Evolutionary conservation across 2,329 filamentous ascomycete species (phyloP), one percentile per base, ranked within the genome.

Genomic region (Fusarium multiceps): DNA sequence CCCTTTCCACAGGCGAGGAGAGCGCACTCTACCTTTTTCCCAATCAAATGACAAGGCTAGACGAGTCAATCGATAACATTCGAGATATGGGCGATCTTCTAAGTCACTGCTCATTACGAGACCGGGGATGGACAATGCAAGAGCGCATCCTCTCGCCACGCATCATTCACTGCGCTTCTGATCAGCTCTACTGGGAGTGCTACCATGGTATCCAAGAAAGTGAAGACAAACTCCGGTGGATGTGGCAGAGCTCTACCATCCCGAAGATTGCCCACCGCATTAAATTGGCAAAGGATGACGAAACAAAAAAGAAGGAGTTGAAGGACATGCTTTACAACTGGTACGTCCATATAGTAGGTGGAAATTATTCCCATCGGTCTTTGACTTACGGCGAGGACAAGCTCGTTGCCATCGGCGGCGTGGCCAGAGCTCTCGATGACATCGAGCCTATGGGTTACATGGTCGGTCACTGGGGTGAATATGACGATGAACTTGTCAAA

Each of bases 101-200:
- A 4, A 37, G 34, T 13, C 47, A 62, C 4, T 48, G 27, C 23
- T 6, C 59, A 2, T 23, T 63, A 1, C 16, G 57, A 2, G 41
- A 62, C 3, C 13, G 59, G 27, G 57, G 57, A 2, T 63, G 59
- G 59, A 30, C 59, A 0, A 21, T 63, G 42, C 47, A 62, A 62
- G 59, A 63, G 23, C 47, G 59, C 6, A 62, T 48, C 0, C n/a
- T 63, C 0, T 62, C 59, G 0, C 27, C 47, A 0, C n/a, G 59
- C 0, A 34, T 55, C 10, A 62, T 63, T 2, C 57, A 63, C 20
- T 63, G n/a, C 4, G 56, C 59, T 4, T 20, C 28, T 18, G 59
- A 63, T 3, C 59, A 63, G 2, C 41, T 63, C 1, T 63, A 63
- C 12, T 62, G 59, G 59, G 59, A 55, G 13, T 63, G 57, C 16